Percentiles rank a stretch among this genome's conserved stretches.
Evolutionary conservation across 495 filamentous ascomycete species (phyloP).

Genomic region (Lasiosphaeria ovina): DNA sequence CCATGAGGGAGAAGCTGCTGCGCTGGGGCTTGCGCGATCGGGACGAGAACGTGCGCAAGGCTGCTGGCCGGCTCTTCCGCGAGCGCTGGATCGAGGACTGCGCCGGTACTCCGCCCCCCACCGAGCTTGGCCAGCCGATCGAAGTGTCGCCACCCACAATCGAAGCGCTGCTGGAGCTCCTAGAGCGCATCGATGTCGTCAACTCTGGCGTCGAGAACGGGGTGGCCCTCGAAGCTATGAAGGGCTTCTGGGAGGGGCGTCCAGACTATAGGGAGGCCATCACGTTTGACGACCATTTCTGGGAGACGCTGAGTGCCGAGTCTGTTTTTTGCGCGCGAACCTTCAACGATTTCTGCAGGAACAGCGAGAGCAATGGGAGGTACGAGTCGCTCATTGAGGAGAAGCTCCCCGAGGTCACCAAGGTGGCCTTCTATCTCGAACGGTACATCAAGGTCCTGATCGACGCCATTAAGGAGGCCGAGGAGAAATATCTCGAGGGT

Average conservation of each 20-base stretch:
- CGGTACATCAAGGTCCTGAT: conserved; percentile 75
- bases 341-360: conserved; percentile 88
- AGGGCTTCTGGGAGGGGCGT: conserved; percentile 90
- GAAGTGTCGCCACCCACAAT: conserved; percentile 62
- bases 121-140: conserved; percentile 43
- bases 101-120: conserved; percentile 58
- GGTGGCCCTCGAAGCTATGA: conserved; percentile 88
- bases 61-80: conserved; percentile 83
- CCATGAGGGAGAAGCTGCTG: conserved; percentile 92
- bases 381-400: conserved; percentile 75
- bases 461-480: conserved; percentile 60
- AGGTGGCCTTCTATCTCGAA: conserved; percentile 77
- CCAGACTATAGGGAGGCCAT: conserved; percentile 85
- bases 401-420: conserved; percentile 92
- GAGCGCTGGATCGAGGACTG: conserved; percentile 97
- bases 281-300: conserved; percentile 80
- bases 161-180: conserved; percentile 77
- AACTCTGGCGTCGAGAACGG: conserved; percentile 88
- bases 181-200: conserved; percentile 90
- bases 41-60: conserved; percentile 91
- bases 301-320: conserved; percentile 81
- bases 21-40: conserved; percentile 93
- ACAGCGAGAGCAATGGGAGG: conserved; percentile 60
- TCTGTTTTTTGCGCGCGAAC: conserved; percentile 82
- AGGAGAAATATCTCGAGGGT: not conserved